Percentiles rank a stretch among this genome's conserved stretches.
Conservation (phyloP, 2,329 filamentous ascomycete species). For the Trichoderma cornu-damae region DNA sequence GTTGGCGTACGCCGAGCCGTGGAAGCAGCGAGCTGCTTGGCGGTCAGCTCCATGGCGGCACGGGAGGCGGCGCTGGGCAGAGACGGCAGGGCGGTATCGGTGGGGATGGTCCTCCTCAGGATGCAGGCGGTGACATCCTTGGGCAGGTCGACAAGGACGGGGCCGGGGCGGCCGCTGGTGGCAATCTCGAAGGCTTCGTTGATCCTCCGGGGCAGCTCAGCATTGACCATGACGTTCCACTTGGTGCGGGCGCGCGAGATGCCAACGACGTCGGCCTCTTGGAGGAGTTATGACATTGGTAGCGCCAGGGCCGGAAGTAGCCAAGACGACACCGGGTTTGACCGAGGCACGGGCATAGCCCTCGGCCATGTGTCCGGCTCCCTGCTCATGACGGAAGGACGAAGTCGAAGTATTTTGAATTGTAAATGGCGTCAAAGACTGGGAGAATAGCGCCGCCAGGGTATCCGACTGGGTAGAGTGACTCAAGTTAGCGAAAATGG, state of each 20-base stretch:
- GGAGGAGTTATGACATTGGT: conserved; percentile 98
- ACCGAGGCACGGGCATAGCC: conserved; percentile 82
- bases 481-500: conserved; percentile 23
- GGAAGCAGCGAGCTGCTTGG: conserved; percentile 70
- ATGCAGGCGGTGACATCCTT: conserved; percentile 92
- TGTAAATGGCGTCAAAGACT: conserved; percentile 98
- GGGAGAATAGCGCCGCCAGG: conserved; percentile 94
- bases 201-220: conserved; percentile 86
- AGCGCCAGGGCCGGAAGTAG: conserved; percentile 91
- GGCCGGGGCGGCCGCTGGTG: conserved; percentile 86
- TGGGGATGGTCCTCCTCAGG: conserved; percentile 77
- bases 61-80: conserved; percentile 82
- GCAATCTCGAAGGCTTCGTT: conserved; percentile 99
- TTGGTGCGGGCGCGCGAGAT: conserved; percentile 95
- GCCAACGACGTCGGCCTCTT: conserved; percentile 90
- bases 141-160: conserved; percentile 90
- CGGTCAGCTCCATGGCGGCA: conserved; percentile 67
- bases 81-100: conserved; percentile 64
- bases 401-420: conserved; percentile 95
- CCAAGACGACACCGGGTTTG: conserved; percentile 72
- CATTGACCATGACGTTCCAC: conserved; percentile 99
- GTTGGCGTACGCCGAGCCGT: conserved; percentile 94
- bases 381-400: conserved; percentile 93
- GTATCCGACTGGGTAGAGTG: conserved; percentile 79
- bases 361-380: conserved; percentile 96